phyloP scores from a whole-genome alignment of 768 basidiomycete species.

The Hortiboletus flavorubellus region DNA sequence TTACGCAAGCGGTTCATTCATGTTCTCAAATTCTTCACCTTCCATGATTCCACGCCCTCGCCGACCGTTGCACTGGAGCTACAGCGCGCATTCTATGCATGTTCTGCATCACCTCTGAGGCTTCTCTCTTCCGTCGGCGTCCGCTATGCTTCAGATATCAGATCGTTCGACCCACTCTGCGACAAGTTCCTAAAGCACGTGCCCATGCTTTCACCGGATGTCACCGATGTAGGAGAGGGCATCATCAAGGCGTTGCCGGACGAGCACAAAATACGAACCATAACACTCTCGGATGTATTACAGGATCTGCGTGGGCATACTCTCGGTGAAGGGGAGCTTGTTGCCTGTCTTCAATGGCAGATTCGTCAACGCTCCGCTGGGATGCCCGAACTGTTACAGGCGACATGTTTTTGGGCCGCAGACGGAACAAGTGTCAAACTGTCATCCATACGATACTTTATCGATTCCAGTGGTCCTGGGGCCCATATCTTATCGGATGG shows the following conservation, averaged over 20 bases:
- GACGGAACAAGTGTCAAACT: constrained; percentile 34
- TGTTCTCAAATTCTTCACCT: constrained; percentile 54
- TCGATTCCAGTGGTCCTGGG: constrained; percentile 45
- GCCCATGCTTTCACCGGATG: constrained; percentile 63
- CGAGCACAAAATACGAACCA: background rate
- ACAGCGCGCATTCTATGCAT: constrained; percentile 73
- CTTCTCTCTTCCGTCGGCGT: constrained; percentile 38
- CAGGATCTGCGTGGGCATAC: background rate
- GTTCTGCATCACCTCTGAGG: constrained; percentile 28
- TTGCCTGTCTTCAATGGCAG: constrained; percentile 6
- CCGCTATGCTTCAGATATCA: constrained; percentile 57
- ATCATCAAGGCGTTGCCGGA: constrained; percentile 26
- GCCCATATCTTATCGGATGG: constrained; percentile 65
- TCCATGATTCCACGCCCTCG: constrained; percentile 56
- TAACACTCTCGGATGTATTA: background rate
- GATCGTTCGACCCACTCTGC: constrained; percentile 33
- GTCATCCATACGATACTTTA: constrained; percentile 58
- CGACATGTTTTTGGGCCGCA: too few species aligned
- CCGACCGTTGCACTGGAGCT: constrained; percentile 64
- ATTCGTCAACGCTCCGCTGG: too few species aligned
- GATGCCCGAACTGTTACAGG: too few species aligned
- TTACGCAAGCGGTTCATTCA: constrained; percentile 62
- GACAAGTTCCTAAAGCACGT: constrained; percentile 67
- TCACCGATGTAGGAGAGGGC: constrained; percentile 51
- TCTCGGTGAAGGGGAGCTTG: constrained; percentile 1